phyloP scores from a whole-genome alignment of 2,329 filamentous ascomycete genomes.

The Calonectria leucothoes region DNA sequence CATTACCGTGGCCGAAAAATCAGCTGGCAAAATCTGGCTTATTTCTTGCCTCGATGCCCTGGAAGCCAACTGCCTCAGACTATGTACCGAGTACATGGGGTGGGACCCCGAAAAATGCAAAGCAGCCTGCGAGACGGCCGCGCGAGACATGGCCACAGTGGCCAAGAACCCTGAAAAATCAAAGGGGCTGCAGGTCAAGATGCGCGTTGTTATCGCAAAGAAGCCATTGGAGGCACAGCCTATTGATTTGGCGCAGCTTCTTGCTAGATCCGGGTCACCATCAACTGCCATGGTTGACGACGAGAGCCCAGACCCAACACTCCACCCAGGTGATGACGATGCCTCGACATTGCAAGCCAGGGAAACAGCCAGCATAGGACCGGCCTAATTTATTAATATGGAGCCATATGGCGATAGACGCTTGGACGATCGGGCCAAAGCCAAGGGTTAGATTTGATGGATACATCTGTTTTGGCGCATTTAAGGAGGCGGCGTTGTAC shows the following conservation, averaged over 20 bases:
- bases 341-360: neutral
- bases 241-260: slow-evolving; percentile 30
- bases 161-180: slow-evolving; percentile 58
- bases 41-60: slow-evolving; percentile 62
- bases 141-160: slow-evolving; percentile 60
- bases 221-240: slow-evolving; percentile 55
- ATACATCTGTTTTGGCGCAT: slow-evolving; percentile 34
- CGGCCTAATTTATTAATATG: slow-evolving; percentile 15
- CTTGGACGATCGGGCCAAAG: neutral
- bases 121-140: slow-evolving; percentile 58
- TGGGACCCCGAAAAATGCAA: slow-evolving; percentile 64
- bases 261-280: slow-evolving; percentile 32
- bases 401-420: slow-evolving; percentile 3
- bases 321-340: slow-evolving; percentile 34
- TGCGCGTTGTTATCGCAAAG: slow-evolving; percentile 61
- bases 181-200: slow-evolving; percentile 58
- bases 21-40: slow-evolving; percentile 65
- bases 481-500: slow-evolving; percentile 35
- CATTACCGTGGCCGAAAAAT: slow-evolving; percentile 56
- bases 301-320: slow-evolving; percentile 39
- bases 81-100: slow-evolving; percentile 63
- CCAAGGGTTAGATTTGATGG: slow-evolving; percentile 24
- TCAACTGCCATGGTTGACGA: slow-evolving; percentile 31
- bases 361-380: slow-evolving; percentile 6
- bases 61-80: slow-evolving; percentile 61